Evolutionary conservation across 345 rosid genomes (phyloP).

Genomic region (Gossypium australe): DNA sequence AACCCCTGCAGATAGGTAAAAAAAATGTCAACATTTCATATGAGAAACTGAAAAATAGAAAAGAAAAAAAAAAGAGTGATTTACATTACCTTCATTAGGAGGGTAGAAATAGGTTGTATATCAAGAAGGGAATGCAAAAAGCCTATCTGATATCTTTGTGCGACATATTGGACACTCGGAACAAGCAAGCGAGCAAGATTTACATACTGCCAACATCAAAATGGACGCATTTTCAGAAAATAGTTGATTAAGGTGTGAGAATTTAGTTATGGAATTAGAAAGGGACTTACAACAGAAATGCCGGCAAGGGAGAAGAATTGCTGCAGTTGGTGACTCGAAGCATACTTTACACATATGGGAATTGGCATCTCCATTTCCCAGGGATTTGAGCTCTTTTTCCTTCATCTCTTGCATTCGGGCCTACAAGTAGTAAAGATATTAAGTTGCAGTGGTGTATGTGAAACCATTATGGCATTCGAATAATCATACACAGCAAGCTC

Average conservation of each 20-base stretch:
- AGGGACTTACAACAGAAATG: constrained; percentile 91
- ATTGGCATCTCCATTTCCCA: constrained; percentile 74
- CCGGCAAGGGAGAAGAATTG: constrained; percentile 96
- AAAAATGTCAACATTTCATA: constrained; percentile 11
- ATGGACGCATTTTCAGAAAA: background rate
- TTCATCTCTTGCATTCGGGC: constrained; percentile 98
- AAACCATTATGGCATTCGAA: background rate
- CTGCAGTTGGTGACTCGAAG: constrained; percentile 91
- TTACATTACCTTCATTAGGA: constrained; percentile 27
- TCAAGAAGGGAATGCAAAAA: constrained; percentile 90
- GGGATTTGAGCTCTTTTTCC: constrained; percentile 75
- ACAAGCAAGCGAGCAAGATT: constrained; percentile 97
- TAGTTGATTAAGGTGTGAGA: background rate
- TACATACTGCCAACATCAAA: constrained; percentile 67
- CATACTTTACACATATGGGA: constrained; percentile 96
- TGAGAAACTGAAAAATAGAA: background rate
- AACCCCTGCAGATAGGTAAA: constrained; percentile 37
- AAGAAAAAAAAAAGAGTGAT: too few relatives aligned
- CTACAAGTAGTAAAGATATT: constrained; percentile 31
- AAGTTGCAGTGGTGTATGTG: background rate
- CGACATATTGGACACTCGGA: constrained; percentile 98
- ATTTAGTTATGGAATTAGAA: background rate
- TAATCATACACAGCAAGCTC: background rate
- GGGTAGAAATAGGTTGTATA: constrained; percentile 23
- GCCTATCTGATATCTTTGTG: constrained; percentile 87